Base-by-base conservation (phyloP, 1,139 yeast species). In the Nakaseomyces delphensis region DNA sequence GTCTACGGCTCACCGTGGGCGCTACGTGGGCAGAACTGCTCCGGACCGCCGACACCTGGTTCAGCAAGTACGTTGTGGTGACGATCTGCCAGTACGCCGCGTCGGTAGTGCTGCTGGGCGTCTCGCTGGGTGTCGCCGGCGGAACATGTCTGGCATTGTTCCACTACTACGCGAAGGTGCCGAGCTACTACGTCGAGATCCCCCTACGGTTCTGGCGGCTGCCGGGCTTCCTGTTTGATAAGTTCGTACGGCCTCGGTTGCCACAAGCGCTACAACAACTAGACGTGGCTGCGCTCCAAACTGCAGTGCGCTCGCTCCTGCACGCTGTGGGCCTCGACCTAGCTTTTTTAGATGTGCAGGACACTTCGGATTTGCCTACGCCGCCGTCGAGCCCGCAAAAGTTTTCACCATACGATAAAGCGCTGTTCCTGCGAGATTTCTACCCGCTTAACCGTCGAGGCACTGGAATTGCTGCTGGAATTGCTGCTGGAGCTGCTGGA, bases 21-120 rank as follows among this genome's bases (percentile, higher is more conserved):
- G 40, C 48, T 13, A 38, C 54, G 1, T 23, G 51, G 20, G n/a
- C 29, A 18, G 46, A 45, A 7, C 25, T 49, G n/a, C 28, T 38
- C n/a, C 30, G 33, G 9, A 31, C 39, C 4, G 20, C 43, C n/a
- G 44, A 42, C 20, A 13, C 39, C 25, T 38, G 41, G 32, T 33
- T 43, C 33, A 41, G 45, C 18, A 25, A 33, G 14, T 40, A 41
- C 8, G 47, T 45, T n/a, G 21, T 37, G 6, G 35, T 40, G 16
- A 36, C 46, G 19, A 21, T 46, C 14, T 25, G 47, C 2, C 52
- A 49, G 41, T 49, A 47, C 29, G 29, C 40, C 8, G 37, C 45
- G 16, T 42, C 48, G 4, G 38, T 44, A 18, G 23, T 44, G 37
- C 24, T 44, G 10, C 33, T 40, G 10, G 43, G 39, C 9, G 20